Percentiles rank a stretch among this genome's conserved stretches.
phyloP scores from a whole-genome alignment of 768 basidiomycete species.

The Pisolithus albus region DNA sequence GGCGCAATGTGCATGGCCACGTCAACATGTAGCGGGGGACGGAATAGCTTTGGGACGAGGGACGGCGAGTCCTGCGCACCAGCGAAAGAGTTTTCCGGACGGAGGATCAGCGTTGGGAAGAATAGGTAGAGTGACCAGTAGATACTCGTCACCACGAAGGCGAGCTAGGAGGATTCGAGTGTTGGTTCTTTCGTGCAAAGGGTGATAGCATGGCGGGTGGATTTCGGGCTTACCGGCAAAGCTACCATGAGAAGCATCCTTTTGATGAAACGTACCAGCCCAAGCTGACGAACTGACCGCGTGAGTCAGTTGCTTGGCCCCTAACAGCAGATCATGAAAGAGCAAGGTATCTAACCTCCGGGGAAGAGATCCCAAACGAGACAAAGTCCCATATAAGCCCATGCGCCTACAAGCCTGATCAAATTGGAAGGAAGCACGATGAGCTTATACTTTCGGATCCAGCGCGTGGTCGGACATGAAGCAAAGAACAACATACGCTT shows the following conservation, averaged over 20 bases:
- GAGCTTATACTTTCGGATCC: neutral
- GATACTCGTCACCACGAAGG: slow-evolving; percentile 45
- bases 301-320: neutral
- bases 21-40: slow-evolving; percentile 50
- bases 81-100: neutral
- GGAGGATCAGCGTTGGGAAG: slow-evolving; percentile 54
- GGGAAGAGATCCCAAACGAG: slow-evolving; percentile 37
- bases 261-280: slow-evolving; percentile 38
- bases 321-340: neutral
- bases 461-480: neutral
- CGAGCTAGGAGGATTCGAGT: slow-evolving; percentile 25
- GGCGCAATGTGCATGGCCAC: slow-evolving; percentile 63
- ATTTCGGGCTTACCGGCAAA: slow-evolving; percentile 44
- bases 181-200: neutral
- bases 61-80: neutral
- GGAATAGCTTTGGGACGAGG: slow-evolving; percentile 16
- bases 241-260: slow-evolving; percentile 55
- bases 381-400: slow-evolving; percentile 36
- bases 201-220: neutral
- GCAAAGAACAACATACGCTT: slow-evolving; percentile 43
- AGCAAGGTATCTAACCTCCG: slow-evolving; percentile 25
- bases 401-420: slow-evolving; percentile 32
- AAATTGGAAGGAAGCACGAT: slow-evolving; percentile 3
- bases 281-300: slow-evolving; percentile 1
- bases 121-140: slow-evolving; percentile 63